Percentiles rank a stretch among this genome's conserved stretches.
These are phyloP conservation scores for Termitomyces sp. DNA, from an alignment of 768 basidiomycete species.

Conservation along the genomic window DNA sequence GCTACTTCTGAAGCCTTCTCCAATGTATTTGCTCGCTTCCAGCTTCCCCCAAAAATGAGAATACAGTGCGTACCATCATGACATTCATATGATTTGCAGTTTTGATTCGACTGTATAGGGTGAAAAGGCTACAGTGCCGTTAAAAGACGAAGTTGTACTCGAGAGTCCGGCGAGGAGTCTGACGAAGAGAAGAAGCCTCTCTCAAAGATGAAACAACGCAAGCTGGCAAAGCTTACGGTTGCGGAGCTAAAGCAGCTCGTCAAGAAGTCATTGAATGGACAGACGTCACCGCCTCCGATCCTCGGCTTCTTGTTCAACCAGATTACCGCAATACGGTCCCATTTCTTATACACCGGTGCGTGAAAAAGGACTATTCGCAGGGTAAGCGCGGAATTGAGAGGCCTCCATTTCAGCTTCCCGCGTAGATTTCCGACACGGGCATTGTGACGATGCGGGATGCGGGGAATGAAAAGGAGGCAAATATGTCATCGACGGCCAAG, in stretches of 20 bases:
- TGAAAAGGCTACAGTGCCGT: constrained; percentile 42
- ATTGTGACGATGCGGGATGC: constrained; percentile 99
- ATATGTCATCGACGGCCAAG: constrained; percentile 93
- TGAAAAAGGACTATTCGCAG: constrained; percentile 96
- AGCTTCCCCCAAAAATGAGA: constrained; percentile 64
- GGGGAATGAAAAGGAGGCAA: constrained; percentile 97
- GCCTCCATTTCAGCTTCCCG: constrained; percentile 91
- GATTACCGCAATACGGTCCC: constrained; percentile 92
- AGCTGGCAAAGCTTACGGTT: constrained; percentile 84
- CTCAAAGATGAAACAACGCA: constrained; percentile 93
- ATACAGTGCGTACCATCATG: constrained; percentile 45
- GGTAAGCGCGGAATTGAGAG: constrained; percentile 99
- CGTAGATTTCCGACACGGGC: constrained; percentile 97
- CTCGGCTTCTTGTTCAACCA: constrained; percentile 85
- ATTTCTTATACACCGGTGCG: constrained; percentile 96
- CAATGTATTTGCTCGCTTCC: constrained; percentile 91
- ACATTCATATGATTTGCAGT: not conserved
- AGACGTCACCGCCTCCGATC: constrained; percentile 93
- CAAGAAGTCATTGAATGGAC: constrained; percentile 98
- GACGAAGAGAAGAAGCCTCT: constrained; percentile 77
- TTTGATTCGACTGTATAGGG: constrained; percentile 19
- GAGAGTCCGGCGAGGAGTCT: constrained; percentile 64
- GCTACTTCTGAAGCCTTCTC: constrained; percentile 80
- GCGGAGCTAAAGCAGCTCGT: constrained; percentile 97
- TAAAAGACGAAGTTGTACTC: constrained; percentile 95